Base-by-base conservation (phyloP, 2,329 filamentous ascomycete genomes). In the Acrodontium crateriforme region DNA sequence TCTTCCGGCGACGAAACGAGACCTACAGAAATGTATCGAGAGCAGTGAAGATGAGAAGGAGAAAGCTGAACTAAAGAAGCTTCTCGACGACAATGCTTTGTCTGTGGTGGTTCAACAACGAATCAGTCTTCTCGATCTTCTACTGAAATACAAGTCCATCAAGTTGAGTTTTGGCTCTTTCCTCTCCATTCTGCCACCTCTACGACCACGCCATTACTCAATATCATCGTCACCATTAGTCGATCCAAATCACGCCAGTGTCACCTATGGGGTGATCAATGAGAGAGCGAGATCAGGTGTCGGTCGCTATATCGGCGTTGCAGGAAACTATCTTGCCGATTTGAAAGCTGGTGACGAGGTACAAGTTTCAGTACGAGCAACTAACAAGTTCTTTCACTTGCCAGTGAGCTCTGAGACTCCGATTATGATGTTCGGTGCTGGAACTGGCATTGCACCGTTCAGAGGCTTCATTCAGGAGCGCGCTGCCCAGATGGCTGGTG, bases 401-500 rank as follows among this genome's bases (percentile, higher is more conserved):
- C 60, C 60, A 5, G 49, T 54, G 24, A 54, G 59, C 33, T 53
- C 56, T 31, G 51, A 50, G 5, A 42, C 40, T 3, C 59, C 59
- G 0, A 44, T 62, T 21, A 53, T 62, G 33, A 56, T 59, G 37
- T 42, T 45, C 21, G 32, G 34, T 12, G 45, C 45, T 7, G 87
- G 87, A 39, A 95, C 87, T 0, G 87, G 87, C 49, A 74, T 95
- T n/a, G 87, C 87, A 2, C 87, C 87, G 10, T 94, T 95, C 80
- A 81, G 87, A 38, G 85, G 85, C 36, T 95, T 95, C 51, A 78
- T 94, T 27, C 85, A 95, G 61, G 87, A 95, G 63, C 85, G 87
- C 32, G 51, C 51, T n/a, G 50, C 47, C 9, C 53, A 62, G 33
- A 44, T 59, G 8, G 51, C 46, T 3, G 59, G 57, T 0, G 71